Conservation (phyloP, 2,329 filamentous ascomycete species). For the Trichothecium sympodiale region DNA sequence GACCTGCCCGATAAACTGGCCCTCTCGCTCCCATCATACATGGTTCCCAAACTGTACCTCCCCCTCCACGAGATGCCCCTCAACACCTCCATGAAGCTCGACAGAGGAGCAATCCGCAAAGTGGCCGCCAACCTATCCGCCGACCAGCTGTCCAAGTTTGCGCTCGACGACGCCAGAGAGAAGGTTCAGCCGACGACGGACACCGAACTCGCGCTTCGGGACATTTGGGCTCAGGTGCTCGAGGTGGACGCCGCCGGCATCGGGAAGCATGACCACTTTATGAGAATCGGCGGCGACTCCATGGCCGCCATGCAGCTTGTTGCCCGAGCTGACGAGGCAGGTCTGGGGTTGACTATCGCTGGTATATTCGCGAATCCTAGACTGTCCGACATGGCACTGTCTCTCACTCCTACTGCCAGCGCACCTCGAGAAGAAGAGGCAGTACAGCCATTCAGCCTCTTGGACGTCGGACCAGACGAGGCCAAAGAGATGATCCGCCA, state of each 20-base stretch:
- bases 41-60: slow-evolving; percentile 6
- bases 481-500: neutral
- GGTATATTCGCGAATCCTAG: slow-evolving; percentile 1
- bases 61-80: slow-evolving; percentile 1
- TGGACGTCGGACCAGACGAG: neutral
- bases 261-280: slow-evolving; percentile 5
- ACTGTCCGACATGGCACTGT: slow-evolving; percentile 1
- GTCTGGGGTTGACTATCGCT: neutral
- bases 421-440: neutral
- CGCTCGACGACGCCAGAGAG: neutral
- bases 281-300: slow-evolving; percentile 9
- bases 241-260: neutral
- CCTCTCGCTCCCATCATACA: slow-evolving; percentile 3
- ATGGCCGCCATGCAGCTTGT: slow-evolving; percentile 8
- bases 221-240: slow-evolving; percentile 5
- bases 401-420: neutral
- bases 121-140: neutral
- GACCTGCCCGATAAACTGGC: slow-evolving; percentile 1
- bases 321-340: slow-evolving; percentile 7
- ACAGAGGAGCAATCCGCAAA: neutral
- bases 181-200: slow-evolving; percentile 1
- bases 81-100: neutral
- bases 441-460: slow-evolving; percentile 1
- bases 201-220: slow-evolving; percentile 6
- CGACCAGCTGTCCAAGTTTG: neutral